Evolutionary conservation across 2,329 filamentous ascomycete genomes (phyloP), one percentile per base, ranked within the genome.

Genomic region (Colletotrichum godetiae): DNA sequence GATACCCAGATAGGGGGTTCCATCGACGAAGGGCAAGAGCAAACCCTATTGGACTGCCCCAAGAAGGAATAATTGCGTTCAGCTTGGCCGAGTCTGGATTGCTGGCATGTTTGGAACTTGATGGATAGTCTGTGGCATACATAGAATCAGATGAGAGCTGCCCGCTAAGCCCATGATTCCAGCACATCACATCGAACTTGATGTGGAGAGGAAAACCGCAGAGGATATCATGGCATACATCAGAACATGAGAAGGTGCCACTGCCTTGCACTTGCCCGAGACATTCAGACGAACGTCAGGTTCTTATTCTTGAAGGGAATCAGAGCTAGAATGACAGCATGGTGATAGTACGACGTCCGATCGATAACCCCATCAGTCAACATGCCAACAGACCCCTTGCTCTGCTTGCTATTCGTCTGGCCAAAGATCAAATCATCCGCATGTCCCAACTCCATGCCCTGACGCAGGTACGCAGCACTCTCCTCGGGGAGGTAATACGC

Each of bases 381-480:
- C 42, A 85, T 74, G 1, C 84, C 84, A 33, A 84, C 83, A 2
- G 81, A 83, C 4, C 84, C 84, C 68, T 79, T 82, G 64, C 77
- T 75, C 53, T 82, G 81, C 75, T 83, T 85, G 22, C 82, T 82
- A 72, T 84, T 81, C 27, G 76, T 77, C 75, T 77, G 76, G 5
- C 82, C 82, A 77, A 84, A 83, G 0, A 85, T 76, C 27, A 76
- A 35, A 66, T 86, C 82, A 67, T 84, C 83, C 4, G 84, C 84
- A 8, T 83, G 76, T 0, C 84, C 84, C 65, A 85, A 71, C 74
- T 85, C 83, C 76, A 83, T 81, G 1, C 84, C 84, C 12, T 77
- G 76, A 8, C 80, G 78, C 58, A 86, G 72, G 37, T 84, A 71
- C 35, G 74, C 74, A 4, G 81, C 79, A 22, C 82, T 81, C 77